Evolutionary conservation across 2,329 filamentous ascomycete species (phyloP), one percentile per base, ranked within the genome.

Genomic region (Fusarium sp.): DNA sequence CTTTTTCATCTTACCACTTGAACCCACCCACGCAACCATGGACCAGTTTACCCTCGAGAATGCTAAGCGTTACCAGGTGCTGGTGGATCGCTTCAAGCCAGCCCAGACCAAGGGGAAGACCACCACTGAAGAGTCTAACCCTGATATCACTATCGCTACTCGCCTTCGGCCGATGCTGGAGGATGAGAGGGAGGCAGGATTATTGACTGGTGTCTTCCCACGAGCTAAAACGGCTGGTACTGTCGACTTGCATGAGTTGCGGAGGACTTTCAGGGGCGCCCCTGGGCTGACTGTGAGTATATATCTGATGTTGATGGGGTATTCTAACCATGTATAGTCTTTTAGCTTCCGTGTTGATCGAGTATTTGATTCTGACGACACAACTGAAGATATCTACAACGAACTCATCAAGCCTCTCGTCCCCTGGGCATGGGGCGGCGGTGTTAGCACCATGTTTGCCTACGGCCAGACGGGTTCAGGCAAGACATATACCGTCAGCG

Each of bases 391-490:
- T 5, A 81, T 87, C 44, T 87, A 87, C 75, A 67, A 81, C 3
- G 79, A 83, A 9, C 73, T 84, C 2, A 81, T 87, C 6, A 72
- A 80, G 35, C 80, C 82, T 12, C 79, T 87, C 12, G 80, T 87
- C 14, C 82, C 85, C 0, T 86, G 82, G 80, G 84, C 83, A 0
- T 86, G 84, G 84, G 72, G 80, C 24, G 86, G 87, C 14, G 85
- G 85, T 20, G 81, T 87, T 24, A 82, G 83, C 17, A 87, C 86
- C n/a, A 75, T 88, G 38, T 86, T 87, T 53, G 84, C 84, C 36
- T 86, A 87, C 49, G 85, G 85, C 11, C 85, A 87, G 70, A 87
- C 86, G 0, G 85, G 85, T 9, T 87, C 85, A 2, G 86, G 86
- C 14, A 87, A 87, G 75, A 87, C 85, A 1, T 83, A 79, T 67